Evolutionary conservation across 192 early-diverging fungal species (phyloP).

Genomic region (Backusella macrospora): DNA sequence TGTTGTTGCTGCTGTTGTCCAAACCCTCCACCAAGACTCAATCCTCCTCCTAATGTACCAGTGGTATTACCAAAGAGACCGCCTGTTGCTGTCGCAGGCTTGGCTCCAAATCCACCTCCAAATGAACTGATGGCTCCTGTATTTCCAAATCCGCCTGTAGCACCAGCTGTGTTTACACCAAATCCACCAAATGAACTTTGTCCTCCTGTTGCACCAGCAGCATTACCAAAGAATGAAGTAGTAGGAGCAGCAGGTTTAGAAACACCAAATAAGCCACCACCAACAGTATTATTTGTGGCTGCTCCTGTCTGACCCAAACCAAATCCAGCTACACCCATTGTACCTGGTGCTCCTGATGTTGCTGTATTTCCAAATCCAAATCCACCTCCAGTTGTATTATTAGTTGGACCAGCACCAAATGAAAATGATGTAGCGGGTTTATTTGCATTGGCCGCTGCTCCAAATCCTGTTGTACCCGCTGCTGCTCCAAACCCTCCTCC

Average conservation of each 20-base stretch:
- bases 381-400: constrained; percentile 11
- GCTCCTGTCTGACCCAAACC: constrained; percentile 6
- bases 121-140: not conserved
- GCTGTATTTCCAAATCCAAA: not conserved
- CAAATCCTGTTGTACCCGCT: constrained; percentile 29
- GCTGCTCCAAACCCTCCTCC: constrained; percentile 10
- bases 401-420: not conserved
- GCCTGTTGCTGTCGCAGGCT: constrained; percentile 16
- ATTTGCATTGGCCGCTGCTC: constrained; percentile 33
- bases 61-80: constrained; percentile 30
- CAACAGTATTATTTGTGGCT: not conserved
- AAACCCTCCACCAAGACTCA: constrained; percentile 38
- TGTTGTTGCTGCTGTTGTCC: constrained; percentile 41
- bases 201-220: not conserved
- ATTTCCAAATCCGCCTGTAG: constrained; percentile 31
- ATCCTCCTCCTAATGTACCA: not conserved
- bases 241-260: constrained; percentile 1
- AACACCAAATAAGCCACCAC: constrained; percentile 21
- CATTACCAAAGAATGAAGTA: constrained; percentile 25
- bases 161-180: constrained; percentile 32
- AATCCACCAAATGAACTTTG: constrained; percentile 36
- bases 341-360: constrained; percentile 1
- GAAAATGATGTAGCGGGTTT: not conserved
- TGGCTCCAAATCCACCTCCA: constrained; percentile 7
- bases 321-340: constrained; percentile 1